Evolutionary conservation across 2,329 filamentous ascomycete genomes (phyloP), one percentile per base, ranked within the genome.

Genomic region (Stachybotrys chlorohalonatus): DNA sequence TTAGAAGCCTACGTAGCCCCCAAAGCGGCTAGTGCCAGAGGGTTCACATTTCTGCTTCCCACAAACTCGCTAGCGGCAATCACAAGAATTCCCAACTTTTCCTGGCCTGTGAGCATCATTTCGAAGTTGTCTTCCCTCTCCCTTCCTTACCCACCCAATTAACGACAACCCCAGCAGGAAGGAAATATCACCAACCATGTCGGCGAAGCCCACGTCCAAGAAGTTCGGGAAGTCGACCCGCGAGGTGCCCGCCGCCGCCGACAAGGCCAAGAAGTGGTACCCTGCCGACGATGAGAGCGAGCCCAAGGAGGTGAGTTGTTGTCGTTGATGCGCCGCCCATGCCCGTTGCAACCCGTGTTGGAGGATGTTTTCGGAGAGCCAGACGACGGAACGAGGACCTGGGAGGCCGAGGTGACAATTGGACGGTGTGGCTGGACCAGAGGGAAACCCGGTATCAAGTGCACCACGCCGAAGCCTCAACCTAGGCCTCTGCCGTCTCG

Each of bases 251-350:
- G 85, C 89, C 78, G 77, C 82, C 77, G 82, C 83, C 73, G 85
- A 96, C 79, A 95, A 95, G 89, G 93, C 93, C 71, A 86, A 89
- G 84, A 97, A 96, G 83, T 99, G 93, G 90, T 99, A 99, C 82
- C 90, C 91, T 76, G 89, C 90, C 74, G 89, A 95, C 77, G 93
- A 96, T 78, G 89, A 93, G 73, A 74, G 83, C 75, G 80, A 87
- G 79, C 84, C 85, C 71, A 95, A 92, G 86, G 93, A 95, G 89
- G 94, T 99, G 85, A 84, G 91, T 89, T 70, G 56, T 62, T 56
- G 57, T 47, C n/a, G 24, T 54, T 59, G 57, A 64, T 63, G 59
- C 55, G 46, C 46, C 46, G 46, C 17, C 46, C 46, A 9, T 16
- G 7, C 11, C 46, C 7, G 53, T 58, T 49, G 47, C 55, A 57